These are phyloP conservation scores for Mycena venus DNA, from an alignment of 768 basidiomycete species.

Conservation along the genomic window DNA sequence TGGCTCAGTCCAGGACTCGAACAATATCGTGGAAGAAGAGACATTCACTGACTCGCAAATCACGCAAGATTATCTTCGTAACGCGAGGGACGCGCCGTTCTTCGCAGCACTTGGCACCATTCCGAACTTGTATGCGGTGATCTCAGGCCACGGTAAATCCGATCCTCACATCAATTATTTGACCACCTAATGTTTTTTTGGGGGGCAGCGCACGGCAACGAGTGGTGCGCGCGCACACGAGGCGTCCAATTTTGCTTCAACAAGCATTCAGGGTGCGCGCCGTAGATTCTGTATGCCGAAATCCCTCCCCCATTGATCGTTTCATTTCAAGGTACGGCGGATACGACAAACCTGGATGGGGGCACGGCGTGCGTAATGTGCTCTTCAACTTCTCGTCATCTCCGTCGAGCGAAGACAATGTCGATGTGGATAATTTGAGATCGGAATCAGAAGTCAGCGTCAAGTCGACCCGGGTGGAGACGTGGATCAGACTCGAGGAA, in stretches of 20 bases:
- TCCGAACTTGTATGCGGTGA: conserved; percentile 74
- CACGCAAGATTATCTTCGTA: neutral
- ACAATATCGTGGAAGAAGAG: neutral
- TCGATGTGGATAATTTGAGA: too few relatives aligned
- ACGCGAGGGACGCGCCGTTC: conserved; percentile 65
- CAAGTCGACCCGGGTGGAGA: neutral
- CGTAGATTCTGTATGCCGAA: neutral
- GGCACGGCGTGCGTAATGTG: neutral
- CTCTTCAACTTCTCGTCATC: neutral
- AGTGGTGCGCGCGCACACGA: conserved; percentile 81
- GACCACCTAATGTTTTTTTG: neutral
- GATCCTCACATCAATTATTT: conserved; percentile 15
- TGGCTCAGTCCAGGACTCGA: conserved; percentile 5
- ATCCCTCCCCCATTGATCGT: neutral
- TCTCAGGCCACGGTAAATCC: conserved; percentile 77
- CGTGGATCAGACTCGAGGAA: neutral
- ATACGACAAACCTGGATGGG: conserved; percentile 1
- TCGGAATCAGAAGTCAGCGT: too few relatives aligned
- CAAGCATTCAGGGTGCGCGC: conserved; percentile 78
- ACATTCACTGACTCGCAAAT: neutral
- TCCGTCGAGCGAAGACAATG: neutral
- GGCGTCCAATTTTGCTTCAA: conserved; percentile 81
- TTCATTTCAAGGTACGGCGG: neutral
- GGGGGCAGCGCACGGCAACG: conserved; percentile 76
- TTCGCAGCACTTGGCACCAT: conserved; percentile 72